Evolutionary conservation across 768 basidiomycete genomes (phyloP).

Genomic region (Lactifluus subvellereus): DNA sequence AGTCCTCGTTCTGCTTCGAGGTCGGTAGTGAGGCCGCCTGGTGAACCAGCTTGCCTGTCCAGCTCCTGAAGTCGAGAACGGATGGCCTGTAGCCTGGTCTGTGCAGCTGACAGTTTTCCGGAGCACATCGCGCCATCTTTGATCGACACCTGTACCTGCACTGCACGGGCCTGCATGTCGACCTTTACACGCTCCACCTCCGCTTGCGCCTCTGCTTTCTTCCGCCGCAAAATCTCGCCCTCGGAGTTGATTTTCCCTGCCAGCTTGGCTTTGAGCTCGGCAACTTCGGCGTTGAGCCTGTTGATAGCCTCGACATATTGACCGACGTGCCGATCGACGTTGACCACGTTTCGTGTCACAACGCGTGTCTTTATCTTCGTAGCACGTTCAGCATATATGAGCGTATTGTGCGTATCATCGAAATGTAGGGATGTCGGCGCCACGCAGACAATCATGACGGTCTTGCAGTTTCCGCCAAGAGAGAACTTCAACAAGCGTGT

Average conservation of each 20-base stretch:
- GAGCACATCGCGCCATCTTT: constrained; percentile 69
- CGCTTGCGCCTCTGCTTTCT: constrained; percentile 59
- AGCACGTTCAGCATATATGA: constrained; percentile 95
- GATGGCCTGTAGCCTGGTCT: constrained; percentile 59
- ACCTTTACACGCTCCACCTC: constrained; percentile 70
- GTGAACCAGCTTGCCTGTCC: constrained; percentile 37
- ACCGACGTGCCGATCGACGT: constrained; percentile 91
- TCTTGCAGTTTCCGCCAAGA: constrained; percentile 97
- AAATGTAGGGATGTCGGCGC: constrained; percentile 94
- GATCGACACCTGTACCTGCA: constrained; percentile 66
- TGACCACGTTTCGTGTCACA: constrained; percentile 90
- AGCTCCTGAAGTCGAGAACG: constrained; percentile 56
- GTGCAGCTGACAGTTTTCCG: constrained; percentile 65
- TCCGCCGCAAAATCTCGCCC: constrained; percentile 57
- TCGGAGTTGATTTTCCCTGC: constrained; percentile 63
- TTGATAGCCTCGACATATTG: constrained; percentile 95
- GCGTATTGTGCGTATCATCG: constrained; percentile 98
- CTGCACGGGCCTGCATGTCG: constrained; percentile 66
- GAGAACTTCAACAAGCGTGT: constrained; percentile 97
- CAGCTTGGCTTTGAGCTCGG: constrained; percentile 80
- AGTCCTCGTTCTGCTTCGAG: constrained; percentile 70
- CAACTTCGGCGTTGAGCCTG: constrained; percentile 75
- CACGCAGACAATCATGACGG: constrained; percentile 98
- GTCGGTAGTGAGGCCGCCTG: constrained; percentile 43
- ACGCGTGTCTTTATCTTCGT: constrained; percentile 99